A percentile compares a stretch with the other conserved stretches of the same genome.
These are phyloP conservation scores for Tetrastigma voinierianum DNA, from an alignment of 164 flowering plant species.

Conservation along the genomic window DNA sequence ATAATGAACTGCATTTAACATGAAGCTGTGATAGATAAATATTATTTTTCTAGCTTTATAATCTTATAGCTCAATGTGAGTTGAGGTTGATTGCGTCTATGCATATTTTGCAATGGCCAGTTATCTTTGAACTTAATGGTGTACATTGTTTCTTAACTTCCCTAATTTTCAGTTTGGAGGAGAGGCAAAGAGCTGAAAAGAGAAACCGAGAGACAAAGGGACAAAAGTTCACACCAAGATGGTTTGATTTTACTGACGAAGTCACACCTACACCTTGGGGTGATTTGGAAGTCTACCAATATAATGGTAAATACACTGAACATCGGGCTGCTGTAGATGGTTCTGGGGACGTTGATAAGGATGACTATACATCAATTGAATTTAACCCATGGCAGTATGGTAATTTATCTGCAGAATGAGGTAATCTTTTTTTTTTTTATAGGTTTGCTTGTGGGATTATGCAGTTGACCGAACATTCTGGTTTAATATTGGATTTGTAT, in stretches of 20 bases:
- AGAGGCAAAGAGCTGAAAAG: conserved; percentile 59
- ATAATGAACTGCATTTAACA: too few relatives aligned
- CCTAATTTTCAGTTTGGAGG: conserved; percentile 46
- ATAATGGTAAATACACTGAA: conserved; percentile 51
- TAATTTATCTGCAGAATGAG: conserved; percentile 31
- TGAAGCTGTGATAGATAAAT: too few relatives aligned
- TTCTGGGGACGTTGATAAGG: conserved; percentile 23
- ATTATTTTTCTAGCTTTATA: too few relatives aligned
- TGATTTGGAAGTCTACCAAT: conserved; percentile 57
- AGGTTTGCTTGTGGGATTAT: conserved; percentile 4
- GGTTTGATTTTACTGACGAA: conserved; percentile 63
- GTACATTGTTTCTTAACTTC: neutral
- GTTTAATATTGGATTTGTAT: conserved; percentile 14
- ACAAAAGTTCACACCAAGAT: conserved; percentile 53
- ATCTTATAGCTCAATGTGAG: too few relatives aligned
- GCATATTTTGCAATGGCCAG: neutral
- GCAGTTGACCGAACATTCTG: conserved; percentile 6
- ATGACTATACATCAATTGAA: conserved; percentile 34
- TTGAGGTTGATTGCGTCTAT: neutral
- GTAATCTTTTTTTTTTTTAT: neutral
- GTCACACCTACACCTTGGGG: conserved; percentile 68
- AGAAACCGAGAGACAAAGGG: conserved; percentile 40
- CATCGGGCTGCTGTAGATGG: conserved; percentile 46
- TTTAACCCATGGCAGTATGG: conserved; percentile 77
- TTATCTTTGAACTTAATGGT: neutral